Evolutionary conservation across 805 yeast genomes (phyloP), one percentile per base, ranked within the genome.

Genomic region (Saccharomyces jurei): DNA sequence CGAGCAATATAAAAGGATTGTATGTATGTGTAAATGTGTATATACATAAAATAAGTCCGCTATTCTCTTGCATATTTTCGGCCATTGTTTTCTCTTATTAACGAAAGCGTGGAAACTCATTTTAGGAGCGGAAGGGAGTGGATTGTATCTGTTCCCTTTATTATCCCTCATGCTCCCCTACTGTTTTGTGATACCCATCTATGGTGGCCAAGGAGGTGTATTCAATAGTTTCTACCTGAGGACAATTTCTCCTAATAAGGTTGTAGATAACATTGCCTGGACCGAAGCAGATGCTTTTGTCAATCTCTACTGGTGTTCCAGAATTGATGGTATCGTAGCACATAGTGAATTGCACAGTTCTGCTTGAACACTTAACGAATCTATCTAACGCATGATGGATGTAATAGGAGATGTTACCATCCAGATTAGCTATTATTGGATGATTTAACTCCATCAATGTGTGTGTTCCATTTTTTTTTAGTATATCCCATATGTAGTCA

Each of bases 231-330:
- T 55, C 50, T 44, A 62, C 48, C 21, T 59, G 29, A 21, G 56
- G 55, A 53, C 68, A 64, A 51, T 69, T 69, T 49, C 68, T 60
- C 48, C 59, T 63, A 11, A 69, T 59, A 26, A 68, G 53, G 29
- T 65, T 65, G 50, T 61, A 60, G 11, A 70, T 60, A 8, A 64
- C 71, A 25, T 57, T 63, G 3, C 71, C 69, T 2, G 73, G 73
- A 2, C 72, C 73, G 53, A 67, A 59, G 52, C 66, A 63, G 2
- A 65, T 54, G 2, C 68, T 65, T 30, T 57, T 54, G n/a, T 55
- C 50, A 2, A 59, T 53, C 27, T 60, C 58, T 17, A 32, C 27
- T 25, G 29, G 30, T 5, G 50, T 32, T 9, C 32, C 48, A 21
- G 46, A 17, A 49, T 63, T 64, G 6, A 69, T 59, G 10, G 70